Evolutionary conservation across 768 basidiomycete genomes (phyloP).

Genomic region (Hortiboletus campestris): DNA sequence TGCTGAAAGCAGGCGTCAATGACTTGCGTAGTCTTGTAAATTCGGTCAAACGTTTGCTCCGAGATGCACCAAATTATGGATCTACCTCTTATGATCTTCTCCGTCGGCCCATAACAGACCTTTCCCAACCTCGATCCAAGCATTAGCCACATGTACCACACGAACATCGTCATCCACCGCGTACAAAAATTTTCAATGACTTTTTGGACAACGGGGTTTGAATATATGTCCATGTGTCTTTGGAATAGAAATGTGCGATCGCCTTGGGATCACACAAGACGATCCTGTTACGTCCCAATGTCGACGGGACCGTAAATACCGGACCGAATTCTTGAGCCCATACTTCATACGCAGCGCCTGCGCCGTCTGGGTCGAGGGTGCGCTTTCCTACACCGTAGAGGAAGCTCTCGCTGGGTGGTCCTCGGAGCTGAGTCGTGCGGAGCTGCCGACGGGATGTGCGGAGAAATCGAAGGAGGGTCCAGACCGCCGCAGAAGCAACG

Average conservation of each 20-base stretch:
- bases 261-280: no score
- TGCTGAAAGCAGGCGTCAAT: conserved; percentile 39
- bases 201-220: conserved; percentile 35
- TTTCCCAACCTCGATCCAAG: conserved; percentile 18
- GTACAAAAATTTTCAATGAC: conserved; percentile 27
- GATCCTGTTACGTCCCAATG: conserved; percentile 2
- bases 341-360: conserved; percentile 14
- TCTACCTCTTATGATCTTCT: conserved; percentile 45
- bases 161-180: not conserved
- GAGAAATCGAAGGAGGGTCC: conserved; percentile 9
- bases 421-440: conserved; percentile 15
- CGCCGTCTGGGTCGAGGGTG: not conserved
- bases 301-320: conserved; percentile 14
- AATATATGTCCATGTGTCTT: conserved; percentile 36
- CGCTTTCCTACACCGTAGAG: conserved; percentile 17
- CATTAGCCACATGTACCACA: not conserved
- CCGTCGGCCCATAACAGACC: conserved; percentile 34
- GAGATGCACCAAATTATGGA: not conserved
- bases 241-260: not conserved
- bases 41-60: not conserved
- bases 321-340: conserved; percentile 24
- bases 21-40: conserved; percentile 35
- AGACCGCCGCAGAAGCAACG: not conserved
- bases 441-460: not conserved
- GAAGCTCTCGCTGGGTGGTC: not conserved